Base-by-base conservation (phyloP, 805 yeast species). In the Kazachstania psychrophila region DNA sequence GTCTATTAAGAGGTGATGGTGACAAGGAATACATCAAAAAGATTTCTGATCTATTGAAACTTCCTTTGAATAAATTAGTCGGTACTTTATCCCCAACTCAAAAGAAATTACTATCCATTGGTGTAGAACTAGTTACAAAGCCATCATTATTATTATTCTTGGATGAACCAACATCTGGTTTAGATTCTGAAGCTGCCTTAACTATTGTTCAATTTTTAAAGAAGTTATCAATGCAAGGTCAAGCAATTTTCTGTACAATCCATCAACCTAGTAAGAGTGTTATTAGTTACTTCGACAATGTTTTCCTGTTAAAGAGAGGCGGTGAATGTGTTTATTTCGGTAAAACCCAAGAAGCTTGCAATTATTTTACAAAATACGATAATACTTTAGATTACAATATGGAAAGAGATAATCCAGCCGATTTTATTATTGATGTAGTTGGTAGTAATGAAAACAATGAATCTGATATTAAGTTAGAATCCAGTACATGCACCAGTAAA, bases 281-380 rank as follows among this genome's bases (percentile, higher is more conserved):
- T 46, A 66, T 76, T 50, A 69, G 72, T 45, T 73, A 73, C 46
- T 76, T 76, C 43, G 83, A 76, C 48, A 68, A 78, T 15, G 61
- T 77, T 38, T 62, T 75, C 46, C 68, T 79, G 45, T 62, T 81
- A 51, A 75, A 75, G 44, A 71, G 70, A 44, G 89, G 88, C 48
- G 89, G 89, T 41, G 64, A 70, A 53, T 79, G 87, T 31, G 80
- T 39, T 20, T 80, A 79, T 55, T 80, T 79, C 55, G 89, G 89
- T 46, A 83, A 78, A 43, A 75, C 78, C 47, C 82, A 85, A 33
- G 61, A 68, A 33, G 71, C 74, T 52, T 72, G 77, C 7, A 56
- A 57, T 37, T 42, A 65, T 51, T 48, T 73, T 64, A 79, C 77
- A 56, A 61, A 62, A 38, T 58, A 75, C 46, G 81, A 89, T 19